Percentiles rank a stretch among this genome's conserved stretches.
phyloP scores from a whole-genome alignment of 768 basidiomycete genomes.

The Kwoniella sp. region DNA sequence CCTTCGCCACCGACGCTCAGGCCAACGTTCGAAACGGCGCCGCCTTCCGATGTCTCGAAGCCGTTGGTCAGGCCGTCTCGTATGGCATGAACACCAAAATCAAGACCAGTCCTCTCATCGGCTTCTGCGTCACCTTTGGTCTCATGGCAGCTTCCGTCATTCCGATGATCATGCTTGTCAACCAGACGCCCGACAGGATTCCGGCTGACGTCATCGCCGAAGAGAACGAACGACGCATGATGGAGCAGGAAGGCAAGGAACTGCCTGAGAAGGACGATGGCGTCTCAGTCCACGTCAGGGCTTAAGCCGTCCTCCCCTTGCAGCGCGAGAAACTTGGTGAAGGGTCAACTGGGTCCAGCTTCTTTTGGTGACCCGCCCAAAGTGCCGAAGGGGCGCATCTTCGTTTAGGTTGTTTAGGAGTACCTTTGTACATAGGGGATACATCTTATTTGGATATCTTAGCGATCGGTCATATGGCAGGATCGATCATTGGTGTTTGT shows the following conservation, averaged over 20 bases:
- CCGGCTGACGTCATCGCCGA: slow-evolving; percentile 23
- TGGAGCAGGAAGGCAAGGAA: slow-evolving; percentile 10
- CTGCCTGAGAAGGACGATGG: slow-evolving; percentile 8
- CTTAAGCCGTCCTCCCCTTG: not conserved
- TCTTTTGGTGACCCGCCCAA: too few species aligned
- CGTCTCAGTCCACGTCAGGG: not conserved
- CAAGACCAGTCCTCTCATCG: slow-evolving; percentile 22
- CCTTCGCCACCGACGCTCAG: slow-evolving; percentile 38
- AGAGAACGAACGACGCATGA: slow-evolving; percentile 2
- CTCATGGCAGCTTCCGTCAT: slow-evolving; percentile 18
- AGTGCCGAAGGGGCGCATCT: too few species aligned
- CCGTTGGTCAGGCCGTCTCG: slow-evolving; percentile 38
- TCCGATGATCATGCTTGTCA: slow-evolving; percentile 25
- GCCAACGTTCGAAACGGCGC: slow-evolving; percentile 37
- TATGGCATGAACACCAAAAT: slow-evolving; percentile 30
- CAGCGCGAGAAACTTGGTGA: too few species aligned
- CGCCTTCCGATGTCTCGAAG: slow-evolving; percentile 43
- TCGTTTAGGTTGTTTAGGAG: not conserved
- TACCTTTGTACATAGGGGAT: not conserved
- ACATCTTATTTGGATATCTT: not conserved
- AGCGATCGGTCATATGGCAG: too few species aligned
- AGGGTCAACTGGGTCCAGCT: too few species aligned
- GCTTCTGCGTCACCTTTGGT: slow-evolving; percentile 26
- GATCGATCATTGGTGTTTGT: too few species aligned
- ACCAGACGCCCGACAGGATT: slow-evolving; percentile 22